phyloP scores from a whole-genome alignment of 345 rosid species.

The Mangifera indica region DNA sequence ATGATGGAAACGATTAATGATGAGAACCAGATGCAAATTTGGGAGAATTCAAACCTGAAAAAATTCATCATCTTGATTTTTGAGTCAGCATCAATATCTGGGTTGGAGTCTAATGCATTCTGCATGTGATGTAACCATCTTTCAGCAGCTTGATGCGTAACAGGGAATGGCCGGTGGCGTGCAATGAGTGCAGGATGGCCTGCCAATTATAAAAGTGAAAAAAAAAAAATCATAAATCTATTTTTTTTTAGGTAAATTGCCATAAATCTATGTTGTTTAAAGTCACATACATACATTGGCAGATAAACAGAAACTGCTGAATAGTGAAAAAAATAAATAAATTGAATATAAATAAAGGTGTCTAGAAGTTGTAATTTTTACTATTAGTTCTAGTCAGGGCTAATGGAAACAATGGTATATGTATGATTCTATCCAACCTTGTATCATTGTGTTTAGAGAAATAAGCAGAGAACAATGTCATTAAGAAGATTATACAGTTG shows the following conservation, averaged over 20 bases:
- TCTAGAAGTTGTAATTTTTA: neutral
- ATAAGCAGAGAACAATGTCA: neutral
- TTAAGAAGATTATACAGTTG: neutral
- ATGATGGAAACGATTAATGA: neutral
- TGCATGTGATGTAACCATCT: constrained; percentile 92
- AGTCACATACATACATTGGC: neutral
- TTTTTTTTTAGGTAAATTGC: too few species aligned
- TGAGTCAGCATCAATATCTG: constrained; percentile 66
- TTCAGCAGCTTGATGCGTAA: constrained; percentile 77
- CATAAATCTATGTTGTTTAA: neutral
- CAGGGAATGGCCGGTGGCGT: constrained; percentile 87
- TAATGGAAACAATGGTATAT: neutral
- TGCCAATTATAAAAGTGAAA: constrained; percentile 18
- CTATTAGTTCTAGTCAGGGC: neutral
- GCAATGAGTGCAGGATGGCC: constrained; percentile 90
- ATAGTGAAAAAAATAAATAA: neutral
- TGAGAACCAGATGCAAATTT: neutral
- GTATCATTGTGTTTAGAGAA: neutral
- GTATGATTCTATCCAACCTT: neutral
- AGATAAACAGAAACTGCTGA: neutral
- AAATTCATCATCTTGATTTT: constrained; percentile 76
- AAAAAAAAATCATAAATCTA: neutral
- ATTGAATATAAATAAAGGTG: neutral
- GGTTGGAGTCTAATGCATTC: constrained; percentile 59
- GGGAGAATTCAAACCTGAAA: constrained; percentile 53